Percentiles rank a stretch among this genome's conserved stretches.
These are phyloP conservation scores for Lyophyllum atratum DNA, from an alignment of 768 basidiomycete genomes.

Conservation along the genomic window DNA sequence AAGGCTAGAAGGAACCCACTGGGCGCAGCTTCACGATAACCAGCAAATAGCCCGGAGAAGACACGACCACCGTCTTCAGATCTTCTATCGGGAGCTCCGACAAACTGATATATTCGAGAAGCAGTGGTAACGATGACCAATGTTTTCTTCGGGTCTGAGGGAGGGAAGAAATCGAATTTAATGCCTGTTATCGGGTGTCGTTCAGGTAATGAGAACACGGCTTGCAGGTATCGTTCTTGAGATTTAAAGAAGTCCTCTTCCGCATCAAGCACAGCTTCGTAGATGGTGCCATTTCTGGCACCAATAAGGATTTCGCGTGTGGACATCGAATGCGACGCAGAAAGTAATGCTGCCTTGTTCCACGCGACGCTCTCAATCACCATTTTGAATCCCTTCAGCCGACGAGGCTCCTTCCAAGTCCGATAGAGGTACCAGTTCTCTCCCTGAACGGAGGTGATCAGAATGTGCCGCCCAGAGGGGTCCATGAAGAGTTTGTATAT, in stretches of 20 bases:
- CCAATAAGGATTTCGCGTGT: constrained; percentile 89
- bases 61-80: constrained; percentile 76
- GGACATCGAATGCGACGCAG: constrained; percentile 68
- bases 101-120: constrained; percentile 89
- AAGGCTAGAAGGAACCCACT: constrained; percentile 49
- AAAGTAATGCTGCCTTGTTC: constrained; percentile 72
- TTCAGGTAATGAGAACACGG: constrained; percentile 79
- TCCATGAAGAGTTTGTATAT: constrained; percentile 89
- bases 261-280: constrained; percentile 87
- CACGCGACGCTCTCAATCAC: constrained; percentile 91
- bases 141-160: constrained; percentile 58
- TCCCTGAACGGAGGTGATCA: constrained; percentile 83
- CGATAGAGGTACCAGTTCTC: constrained; percentile 93
- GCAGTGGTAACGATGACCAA: constrained; percentile 84
- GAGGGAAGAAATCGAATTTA: constrained; percentile 75
- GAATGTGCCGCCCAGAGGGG: constrained; percentile 88
- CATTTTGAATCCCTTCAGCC: constrained; percentile 79
- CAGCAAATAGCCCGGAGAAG: constrained; percentile 72
- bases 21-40: constrained; percentile 75
- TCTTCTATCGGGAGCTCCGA: constrained; percentile 65
- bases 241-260: constrained; percentile 93
- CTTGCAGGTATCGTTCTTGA: constrained; percentile 74
- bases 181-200: constrained; percentile 83
- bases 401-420: constrained; percentile 80
- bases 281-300: constrained; percentile 80